Conservation (phyloP, 805 yeast species). For the Trichomonascus vanleenenianus region DNA sequence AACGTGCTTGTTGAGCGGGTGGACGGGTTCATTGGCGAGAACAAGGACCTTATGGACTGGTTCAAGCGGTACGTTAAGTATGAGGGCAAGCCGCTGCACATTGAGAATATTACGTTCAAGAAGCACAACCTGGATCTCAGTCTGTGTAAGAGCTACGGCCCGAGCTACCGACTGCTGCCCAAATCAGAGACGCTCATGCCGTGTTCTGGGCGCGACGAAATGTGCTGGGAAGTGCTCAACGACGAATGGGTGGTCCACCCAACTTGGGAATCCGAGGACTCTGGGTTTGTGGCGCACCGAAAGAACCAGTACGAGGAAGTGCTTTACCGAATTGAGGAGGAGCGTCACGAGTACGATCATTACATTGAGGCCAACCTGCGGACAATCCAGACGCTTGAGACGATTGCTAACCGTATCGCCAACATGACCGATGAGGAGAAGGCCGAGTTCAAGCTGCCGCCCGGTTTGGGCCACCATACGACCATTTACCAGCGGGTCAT, state of each 20-base stretch:
- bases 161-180: constrained; percentile 87
- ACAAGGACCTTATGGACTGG: constrained; percentile 78
- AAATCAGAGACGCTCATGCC: constrained; percentile 95
- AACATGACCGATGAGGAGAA: constrained; percentile 90
- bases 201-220: constrained; percentile 95
- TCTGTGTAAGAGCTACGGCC: constrained; percentile 90
- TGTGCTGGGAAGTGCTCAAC: constrained; percentile 98
- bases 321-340: constrained; percentile 90
- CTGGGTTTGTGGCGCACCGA: constrained; percentile 98
- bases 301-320: constrained; percentile 97
- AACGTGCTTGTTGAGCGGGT: constrained; percentile 74
- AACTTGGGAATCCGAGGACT: constrained; percentile 99
- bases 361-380: constrained; percentile 92
- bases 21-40: constrained; percentile 76
- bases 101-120: constrained; percentile 79
- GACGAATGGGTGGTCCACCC: constrained; percentile 99
- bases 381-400: constrained; percentile 91
- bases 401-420: constrained; percentile 88
- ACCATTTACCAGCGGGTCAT: constrained; percentile 92
- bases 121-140: constrained; percentile 88
- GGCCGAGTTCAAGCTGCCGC: constrained; percentile 76
- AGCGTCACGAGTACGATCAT: constrained; percentile 93
- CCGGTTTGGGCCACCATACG: constrained; percentile 89
- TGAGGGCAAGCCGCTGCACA: constrained; percentile 74
- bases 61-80: constrained; percentile 87